phyloP scores from a whole-genome alignment of 371 early-diverging fungal species.

The Cokeromyces recurvatus region DNA sequence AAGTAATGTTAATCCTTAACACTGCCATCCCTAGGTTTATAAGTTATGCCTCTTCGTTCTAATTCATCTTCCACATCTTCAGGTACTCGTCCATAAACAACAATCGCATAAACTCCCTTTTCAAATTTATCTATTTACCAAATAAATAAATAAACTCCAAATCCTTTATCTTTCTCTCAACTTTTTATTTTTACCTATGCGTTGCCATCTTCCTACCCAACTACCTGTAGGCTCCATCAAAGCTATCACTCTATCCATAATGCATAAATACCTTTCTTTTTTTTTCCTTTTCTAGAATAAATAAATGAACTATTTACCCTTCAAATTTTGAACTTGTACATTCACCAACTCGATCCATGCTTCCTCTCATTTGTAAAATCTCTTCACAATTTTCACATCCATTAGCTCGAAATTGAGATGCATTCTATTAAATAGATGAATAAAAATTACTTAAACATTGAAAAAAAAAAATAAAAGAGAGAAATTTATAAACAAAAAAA shows the following conservation, averaged over 20 bases:
- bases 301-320: constrained; percentile 51
- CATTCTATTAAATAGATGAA: constrained; percentile 40
- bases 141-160: background rate
- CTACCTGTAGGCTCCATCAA: constrained; percentile 75
- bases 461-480: constrained; percentile 1
- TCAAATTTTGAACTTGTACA: constrained; percentile 89
- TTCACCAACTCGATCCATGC: constrained; percentile 65
- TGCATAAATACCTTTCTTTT: background rate
- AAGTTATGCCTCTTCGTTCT: constrained; percentile 72
- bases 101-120: constrained; percentile 88
- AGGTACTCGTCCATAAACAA: constrained; percentile 85
- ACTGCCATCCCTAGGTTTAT: constrained; percentile 82
- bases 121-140: constrained; percentile 81
- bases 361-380: constrained; percentile 71
- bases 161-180: too few species aligned
- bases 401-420: constrained; percentile 67
- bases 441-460: background rate
- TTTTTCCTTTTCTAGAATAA: background rate
- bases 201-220: constrained; percentile 91
- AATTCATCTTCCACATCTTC: constrained; percentile 83
- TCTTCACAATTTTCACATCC: constrained; percentile 96
- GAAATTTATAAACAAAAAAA: background rate
- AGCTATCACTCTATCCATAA: constrained; percentile 57
- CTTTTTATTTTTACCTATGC: too few species aligned
- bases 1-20: too few species aligned